phyloP scores from a whole-genome alignment of 306 rosid species.

The Clitoria ternatea region DNA sequence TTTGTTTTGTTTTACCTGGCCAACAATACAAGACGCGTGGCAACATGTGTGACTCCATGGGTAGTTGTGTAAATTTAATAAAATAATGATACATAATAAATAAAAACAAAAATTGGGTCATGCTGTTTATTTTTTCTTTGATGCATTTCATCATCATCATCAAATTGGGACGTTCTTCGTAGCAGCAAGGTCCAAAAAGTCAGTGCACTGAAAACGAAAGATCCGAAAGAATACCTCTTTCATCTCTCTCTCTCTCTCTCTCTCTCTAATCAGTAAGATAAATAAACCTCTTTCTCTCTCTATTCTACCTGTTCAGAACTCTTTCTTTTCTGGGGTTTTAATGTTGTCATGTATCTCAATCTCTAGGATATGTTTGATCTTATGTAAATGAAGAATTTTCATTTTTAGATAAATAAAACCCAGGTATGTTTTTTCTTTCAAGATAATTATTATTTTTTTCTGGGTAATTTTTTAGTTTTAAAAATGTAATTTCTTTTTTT shows the following conservation, averaged over 20 bases:
- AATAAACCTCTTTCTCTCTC: conserved; percentile 23
- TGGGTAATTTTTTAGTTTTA: background rate
- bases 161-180: conserved; percentile 47
- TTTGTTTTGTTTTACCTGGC: background rate
- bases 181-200: conserved; percentile 56
- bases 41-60: conserved; percentile 7
- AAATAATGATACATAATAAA: too few species aligned
- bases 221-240: conserved; percentile 49
- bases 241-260: background rate
- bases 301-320: background rate
- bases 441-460: background rate
- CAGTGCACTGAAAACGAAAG: conserved; percentile 63
- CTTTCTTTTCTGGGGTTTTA: background rate
- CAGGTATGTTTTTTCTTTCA: conserved; percentile 34
- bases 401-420: conserved; percentile 44
- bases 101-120: background rate
- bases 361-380: conserved; percentile 42
- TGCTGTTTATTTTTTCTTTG: background rate
- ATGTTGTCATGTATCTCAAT: conserved; percentile 33
- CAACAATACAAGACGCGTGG: background rate
- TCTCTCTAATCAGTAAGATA: conserved; percentile 17
- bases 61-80: background rate
- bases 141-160: conserved; percentile 30
- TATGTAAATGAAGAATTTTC: conserved; percentile 35
- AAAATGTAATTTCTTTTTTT: too few species aligned